These are phyloP conservation scores for Trifolium subterraneum DNA, from an alignment of 306 rosid species.

Conservation along the genomic window DNA sequence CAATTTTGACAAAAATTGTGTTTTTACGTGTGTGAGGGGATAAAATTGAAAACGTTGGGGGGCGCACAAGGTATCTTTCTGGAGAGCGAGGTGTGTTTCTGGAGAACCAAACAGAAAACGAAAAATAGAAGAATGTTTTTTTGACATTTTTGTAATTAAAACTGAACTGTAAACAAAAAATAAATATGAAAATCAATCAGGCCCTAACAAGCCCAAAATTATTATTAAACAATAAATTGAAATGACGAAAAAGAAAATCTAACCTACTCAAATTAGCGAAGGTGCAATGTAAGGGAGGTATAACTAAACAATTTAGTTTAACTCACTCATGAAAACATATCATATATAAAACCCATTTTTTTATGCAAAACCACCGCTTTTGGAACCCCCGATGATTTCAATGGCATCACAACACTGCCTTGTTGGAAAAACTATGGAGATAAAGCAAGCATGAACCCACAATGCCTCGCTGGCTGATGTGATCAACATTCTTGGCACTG, in stretches of 20 bases:
- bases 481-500: slow-evolving; percentile 23
- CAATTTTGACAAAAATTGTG: no score
- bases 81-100: background rate
- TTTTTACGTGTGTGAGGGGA: no score
- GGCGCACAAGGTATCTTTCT: no score
- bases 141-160: background rate
- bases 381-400: background rate
- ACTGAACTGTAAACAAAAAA: background rate
- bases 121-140: background rate
- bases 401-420: slow-evolving; percentile 52
- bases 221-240: background rate
- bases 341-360: slow-evolving; percentile 1
- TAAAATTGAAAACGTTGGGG: no score
- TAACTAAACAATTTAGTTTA: background rate
- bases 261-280: slow-evolving; percentile 15
- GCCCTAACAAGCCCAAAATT: slow-evolving; percentile 19
- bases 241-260: background rate
- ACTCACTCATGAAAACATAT: background rate
- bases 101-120: background rate
- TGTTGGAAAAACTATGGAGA: slow-evolving; percentile 44
- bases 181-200: background rate
- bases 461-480: slow-evolving; percentile 32
- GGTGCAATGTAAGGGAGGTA: background rate
- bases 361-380: slow-evolving; percentile 10
- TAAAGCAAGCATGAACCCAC: slow-evolving; percentile 42